A percentile compares a stretch with the other conserved stretches of the same genome.
These are phyloP conservation scores for Pleodorina starrii DNA, from an alignment of 139 green algal species.

Conservation along the genomic window DNA sequence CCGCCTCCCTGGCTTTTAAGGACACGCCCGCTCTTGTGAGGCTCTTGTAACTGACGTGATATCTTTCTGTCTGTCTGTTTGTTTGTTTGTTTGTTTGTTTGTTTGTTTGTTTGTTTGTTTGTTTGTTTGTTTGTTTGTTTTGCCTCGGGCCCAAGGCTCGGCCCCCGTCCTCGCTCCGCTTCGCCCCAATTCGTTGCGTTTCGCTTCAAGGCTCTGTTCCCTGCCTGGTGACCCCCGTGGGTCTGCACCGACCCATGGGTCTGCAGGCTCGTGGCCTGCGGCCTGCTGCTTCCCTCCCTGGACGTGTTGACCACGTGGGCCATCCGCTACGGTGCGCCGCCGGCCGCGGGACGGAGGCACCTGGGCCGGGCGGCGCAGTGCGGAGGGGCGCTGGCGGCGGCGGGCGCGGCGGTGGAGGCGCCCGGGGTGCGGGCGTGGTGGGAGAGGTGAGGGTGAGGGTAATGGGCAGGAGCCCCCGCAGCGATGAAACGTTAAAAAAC, in stretches of 20 bases:
- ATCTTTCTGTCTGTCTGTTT: background rate
- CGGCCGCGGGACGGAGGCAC: background rate
- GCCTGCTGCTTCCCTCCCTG: constrained; percentile 8
- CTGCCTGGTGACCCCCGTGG: too few species aligned
- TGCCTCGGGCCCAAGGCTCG: too few species aligned
- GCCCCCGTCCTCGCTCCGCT: too few species aligned
- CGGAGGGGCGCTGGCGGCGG: constrained; percentile 31
- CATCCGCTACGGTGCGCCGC: background rate
- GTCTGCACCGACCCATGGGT: too few species aligned
- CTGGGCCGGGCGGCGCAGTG: constrained; percentile 18
- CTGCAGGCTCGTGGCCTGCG: constrained; percentile 27
- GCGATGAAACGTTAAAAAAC: too few species aligned
- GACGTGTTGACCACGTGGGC: constrained; percentile 24
- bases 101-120: background rate
- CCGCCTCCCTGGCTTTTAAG: too few species aligned
- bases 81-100: background rate
- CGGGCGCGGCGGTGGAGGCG: background rate
- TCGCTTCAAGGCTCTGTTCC: too few species aligned
- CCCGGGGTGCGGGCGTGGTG: constrained; percentile 17
- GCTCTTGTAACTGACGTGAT: too few species aligned
- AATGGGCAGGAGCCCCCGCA: too few species aligned
- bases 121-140: background rate
- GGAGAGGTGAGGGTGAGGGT: constrained; percentile 15
- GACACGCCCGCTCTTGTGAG: too few species aligned
- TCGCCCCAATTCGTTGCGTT: too few species aligned